Evolutionary conservation across 2,329 filamentous ascomycete genomes (phyloP).

Genomic region (Eutypa lata): DNA sequence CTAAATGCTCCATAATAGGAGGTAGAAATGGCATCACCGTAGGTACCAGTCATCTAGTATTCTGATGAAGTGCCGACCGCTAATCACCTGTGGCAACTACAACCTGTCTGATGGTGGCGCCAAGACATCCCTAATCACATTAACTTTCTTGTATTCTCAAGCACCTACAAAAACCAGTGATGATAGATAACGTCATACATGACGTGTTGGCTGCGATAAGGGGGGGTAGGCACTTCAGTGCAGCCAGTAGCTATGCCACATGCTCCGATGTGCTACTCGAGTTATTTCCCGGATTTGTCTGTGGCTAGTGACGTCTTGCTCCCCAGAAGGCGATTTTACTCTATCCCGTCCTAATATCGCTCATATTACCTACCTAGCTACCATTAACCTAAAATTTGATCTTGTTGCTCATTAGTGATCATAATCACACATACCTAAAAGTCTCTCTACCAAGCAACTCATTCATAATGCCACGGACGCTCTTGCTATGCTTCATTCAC

Average conservation of each 20-base stretch:
- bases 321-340: not conserved
- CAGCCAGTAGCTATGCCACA: not conserved
- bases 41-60: too few species aligned
- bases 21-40: too few species aligned
- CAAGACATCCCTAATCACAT: too few species aligned
- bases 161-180: not conserved
- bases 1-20: too few species aligned
- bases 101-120: too few species aligned
- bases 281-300: not conserved
- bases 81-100: too few species aligned
- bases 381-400: not conserved
- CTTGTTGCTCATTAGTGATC: not conserved
- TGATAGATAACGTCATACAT: constrained; percentile 18
- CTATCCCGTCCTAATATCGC: not conserved
- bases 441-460: not conserved
- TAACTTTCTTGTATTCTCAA: not conserved
- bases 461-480: constrained; percentile 44
- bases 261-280: not conserved
- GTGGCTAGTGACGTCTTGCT: not conserved
- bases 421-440: not conserved
- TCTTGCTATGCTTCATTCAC: constrained; percentile 72
- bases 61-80: too few species aligned
- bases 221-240: constrained; percentile 12
- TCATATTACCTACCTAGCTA: not conserved
- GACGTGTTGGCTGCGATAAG: constrained; percentile 13